phyloP scores from a whole-genome alignment of 495 filamentous ascomycete genomes.

The Darksidea phi region DNA sequence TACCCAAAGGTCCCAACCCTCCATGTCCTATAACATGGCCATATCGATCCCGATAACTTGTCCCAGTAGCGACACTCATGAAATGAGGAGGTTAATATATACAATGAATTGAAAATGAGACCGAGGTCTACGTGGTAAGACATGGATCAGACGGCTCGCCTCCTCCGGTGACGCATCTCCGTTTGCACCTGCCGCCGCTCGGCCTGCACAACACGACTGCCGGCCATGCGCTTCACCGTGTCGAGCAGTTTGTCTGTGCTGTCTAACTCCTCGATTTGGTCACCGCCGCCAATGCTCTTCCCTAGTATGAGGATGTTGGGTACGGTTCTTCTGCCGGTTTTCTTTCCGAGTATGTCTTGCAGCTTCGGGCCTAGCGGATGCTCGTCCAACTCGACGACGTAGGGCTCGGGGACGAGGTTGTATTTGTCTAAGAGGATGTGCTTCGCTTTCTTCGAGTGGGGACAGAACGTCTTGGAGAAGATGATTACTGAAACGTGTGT shows the following conservation, averaged over 20 bases:
- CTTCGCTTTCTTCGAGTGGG: slow-evolving; percentile 79
- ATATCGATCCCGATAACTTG: background rate
- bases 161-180: slow-evolving; percentile 19
- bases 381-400: slow-evolving; percentile 86
- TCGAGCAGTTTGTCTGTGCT: slow-evolving; percentile 63
- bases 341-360: slow-evolving; percentile 65
- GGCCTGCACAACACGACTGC: slow-evolving; percentile 58
- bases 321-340: slow-evolving; percentile 79
- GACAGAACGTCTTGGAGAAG: slow-evolving; percentile 93
- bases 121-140: background rate
- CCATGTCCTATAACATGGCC: background rate
- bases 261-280: slow-evolving; percentile 77
- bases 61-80: background rate
- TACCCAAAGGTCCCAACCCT: background rate
- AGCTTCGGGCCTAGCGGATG: slow-evolving; percentile 70
- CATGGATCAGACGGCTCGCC: background rate
- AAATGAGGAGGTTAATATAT: slow-evolving; percentile 10
- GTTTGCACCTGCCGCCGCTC: slow-evolving; percentile 2
- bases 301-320: slow-evolving; percentile 89
- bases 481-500: slow-evolving; percentile 66
- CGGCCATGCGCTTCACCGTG: slow-evolving; percentile 70
- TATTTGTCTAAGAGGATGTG: slow-evolving; percentile 77
- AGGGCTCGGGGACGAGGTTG: slow-evolving; percentile 74
- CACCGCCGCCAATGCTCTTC: slow-evolving; percentile 85
- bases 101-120: slow-evolving; percentile 1